Percentiles rank a stretch among this genome's conserved stretches.
phyloP scores from a whole-genome alignment of 257 asterid species.

The Solanum ahanhuiri region DNA sequence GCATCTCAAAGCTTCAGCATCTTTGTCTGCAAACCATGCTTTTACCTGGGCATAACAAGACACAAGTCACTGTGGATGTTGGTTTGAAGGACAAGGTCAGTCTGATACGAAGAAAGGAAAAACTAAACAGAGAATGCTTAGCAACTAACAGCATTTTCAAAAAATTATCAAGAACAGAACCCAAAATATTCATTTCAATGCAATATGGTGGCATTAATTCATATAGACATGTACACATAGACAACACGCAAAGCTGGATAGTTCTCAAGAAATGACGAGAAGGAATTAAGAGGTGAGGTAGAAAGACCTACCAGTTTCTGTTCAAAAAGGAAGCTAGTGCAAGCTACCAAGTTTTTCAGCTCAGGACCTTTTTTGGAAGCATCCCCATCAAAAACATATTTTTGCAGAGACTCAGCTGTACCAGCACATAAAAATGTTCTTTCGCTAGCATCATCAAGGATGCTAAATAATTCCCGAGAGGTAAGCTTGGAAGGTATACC shows the following conservation, averaged over 20 bases:
- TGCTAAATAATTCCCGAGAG: constrained; percentile 60
- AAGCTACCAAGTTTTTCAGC: constrained; percentile 75
- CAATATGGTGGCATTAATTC: background rate
- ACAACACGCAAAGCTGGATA: background rate
- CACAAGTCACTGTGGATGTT: background rate
- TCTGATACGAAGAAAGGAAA: background rate
- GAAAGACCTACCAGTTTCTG: constrained; percentile 60
- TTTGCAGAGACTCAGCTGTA: constrained; percentile 66
- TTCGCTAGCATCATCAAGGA: constrained; percentile 97
- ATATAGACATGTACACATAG: background rate
- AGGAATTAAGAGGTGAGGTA: background rate
- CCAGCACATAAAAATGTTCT: constrained; percentile 89
- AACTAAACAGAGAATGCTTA: background rate
- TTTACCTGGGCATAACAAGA: constrained; percentile 56
- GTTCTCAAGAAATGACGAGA: background rate
- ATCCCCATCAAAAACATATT: constrained; percentile 63
- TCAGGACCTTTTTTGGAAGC: constrained; percentile 58
- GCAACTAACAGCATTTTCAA: background rate
- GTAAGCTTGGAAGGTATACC: constrained; percentile 52
- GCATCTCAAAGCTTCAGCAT: constrained; percentile 91
- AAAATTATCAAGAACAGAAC: background rate
- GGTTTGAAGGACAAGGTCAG: background rate
- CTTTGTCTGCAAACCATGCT: constrained; percentile 88
- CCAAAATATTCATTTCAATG: background rate
- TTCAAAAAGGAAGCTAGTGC: constrained; percentile 73